phyloP scores from a whole-genome alignment of 176 grass and related monocot genomes.

The Ananas comosus region DNA sequence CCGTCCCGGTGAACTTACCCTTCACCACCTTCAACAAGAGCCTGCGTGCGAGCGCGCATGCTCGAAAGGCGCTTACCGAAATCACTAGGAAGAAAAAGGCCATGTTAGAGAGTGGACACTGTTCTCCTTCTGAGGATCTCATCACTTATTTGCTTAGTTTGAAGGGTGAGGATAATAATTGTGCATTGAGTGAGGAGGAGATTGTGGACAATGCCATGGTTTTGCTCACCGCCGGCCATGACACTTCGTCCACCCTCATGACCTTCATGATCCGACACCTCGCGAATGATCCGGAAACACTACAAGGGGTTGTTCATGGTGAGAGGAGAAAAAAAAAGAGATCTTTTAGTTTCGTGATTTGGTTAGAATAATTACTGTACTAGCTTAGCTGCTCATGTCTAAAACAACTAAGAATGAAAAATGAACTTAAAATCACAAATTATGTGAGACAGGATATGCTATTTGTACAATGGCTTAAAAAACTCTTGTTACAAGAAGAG shows the following conservation, averaged over 20 bases:
- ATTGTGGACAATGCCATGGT: conserved; percentile 39
- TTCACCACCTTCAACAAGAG: conserved; percentile 38
- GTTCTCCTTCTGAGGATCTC: conserved; percentile 20
- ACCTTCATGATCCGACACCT: conserved; percentile 55
- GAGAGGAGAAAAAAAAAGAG: too few species aligned
- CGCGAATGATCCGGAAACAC: conserved; percentile 24
- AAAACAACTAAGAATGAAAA: too few species aligned
- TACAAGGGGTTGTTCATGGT: conserved; percentile 24
- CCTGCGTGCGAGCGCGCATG: conserved; percentile 25
- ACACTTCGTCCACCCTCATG: conserved; percentile 40
- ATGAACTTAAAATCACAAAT: too few species aligned
- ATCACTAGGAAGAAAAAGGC: conserved; percentile 25
- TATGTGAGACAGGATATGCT: too few species aligned
- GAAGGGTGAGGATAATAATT: background rate
- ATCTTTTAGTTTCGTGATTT: too few species aligned
- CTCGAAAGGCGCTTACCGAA: conserved; percentile 6
- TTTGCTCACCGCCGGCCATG: conserved; percentile 26
- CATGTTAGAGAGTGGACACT: conserved; percentile 6
- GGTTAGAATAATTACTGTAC: too few species aligned
- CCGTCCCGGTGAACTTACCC: conserved; percentile 36
- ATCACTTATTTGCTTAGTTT: conserved; percentile 27
- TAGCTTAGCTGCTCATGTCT: too few species aligned
- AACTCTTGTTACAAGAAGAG: too few species aligned
- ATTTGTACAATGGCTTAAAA: too few species aligned
- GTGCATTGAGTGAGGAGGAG: conserved; percentile 33